Evolutionary conservation across 352 stramenopile genomes (phyloP).

Genomic region (Phytophthora rubi): DNA sequence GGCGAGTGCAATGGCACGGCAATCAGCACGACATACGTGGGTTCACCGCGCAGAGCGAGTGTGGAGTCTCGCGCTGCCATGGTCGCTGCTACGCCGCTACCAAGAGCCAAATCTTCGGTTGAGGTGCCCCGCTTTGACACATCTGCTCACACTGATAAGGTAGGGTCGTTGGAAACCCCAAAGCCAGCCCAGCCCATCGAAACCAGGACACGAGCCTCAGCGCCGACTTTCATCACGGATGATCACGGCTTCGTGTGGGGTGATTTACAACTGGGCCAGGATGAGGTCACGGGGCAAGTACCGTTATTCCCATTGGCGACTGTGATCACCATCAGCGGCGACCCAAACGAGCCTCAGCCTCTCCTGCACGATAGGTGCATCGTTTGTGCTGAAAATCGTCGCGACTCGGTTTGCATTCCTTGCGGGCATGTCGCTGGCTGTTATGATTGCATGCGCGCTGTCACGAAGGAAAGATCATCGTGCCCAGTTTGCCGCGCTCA

Average conservation of each 20-base stretch:
- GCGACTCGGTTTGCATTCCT: constrained; percentile 65
- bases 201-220: constrained; percentile 12
- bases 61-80: constrained; percentile 9
- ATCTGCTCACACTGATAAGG: constrained; percentile 5
- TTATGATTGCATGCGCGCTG: constrained; percentile 47
- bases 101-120: neutral
- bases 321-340: constrained; percentile 33
- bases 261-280: constrained; percentile 3
- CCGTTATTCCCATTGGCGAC: constrained; percentile 24
- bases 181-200: constrained; percentile 6
- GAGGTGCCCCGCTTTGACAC: neutral
- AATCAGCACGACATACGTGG: constrained; percentile 17
- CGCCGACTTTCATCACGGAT: constrained; percentile 42
- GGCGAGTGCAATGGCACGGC: constrained; percentile 18
- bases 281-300: constrained; percentile 1
- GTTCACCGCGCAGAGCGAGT: constrained; percentile 19
- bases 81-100: constrained; percentile 5
- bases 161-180: constrained; percentile 7
- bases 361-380: constrained; percentile 42
- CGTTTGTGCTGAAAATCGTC: constrained; percentile 55
- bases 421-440: constrained; percentile 70
- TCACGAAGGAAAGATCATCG: constrained; percentile 33
- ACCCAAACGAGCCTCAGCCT: constrained; percentile 29
- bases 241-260: constrained; percentile 24
- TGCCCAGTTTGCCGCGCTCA: constrained; percentile 64